Evolutionary conservation across 2,329 filamentous ascomycete genomes (phyloP).

Genomic region (Xylaria sp.): DNA sequence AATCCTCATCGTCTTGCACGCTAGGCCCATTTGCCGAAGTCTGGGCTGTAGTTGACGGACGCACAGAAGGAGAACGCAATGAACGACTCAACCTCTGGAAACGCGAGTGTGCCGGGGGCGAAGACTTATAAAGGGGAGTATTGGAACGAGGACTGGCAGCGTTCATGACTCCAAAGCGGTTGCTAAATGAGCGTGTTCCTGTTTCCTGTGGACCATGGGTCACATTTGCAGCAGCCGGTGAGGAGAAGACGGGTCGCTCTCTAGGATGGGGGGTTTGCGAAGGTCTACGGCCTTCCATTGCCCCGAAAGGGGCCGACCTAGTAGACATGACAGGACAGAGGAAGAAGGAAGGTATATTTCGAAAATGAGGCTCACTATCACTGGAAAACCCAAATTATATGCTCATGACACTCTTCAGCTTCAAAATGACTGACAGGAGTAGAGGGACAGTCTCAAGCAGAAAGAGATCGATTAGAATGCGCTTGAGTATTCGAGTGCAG

Average conservation of each 20-base stretch:
- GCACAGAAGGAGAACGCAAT: constrained; percentile 22
- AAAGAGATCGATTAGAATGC: background rate
- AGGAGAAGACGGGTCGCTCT: constrained; percentile 19
- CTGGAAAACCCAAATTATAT: background rate
- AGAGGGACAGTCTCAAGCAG: background rate
- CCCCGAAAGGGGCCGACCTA: constrained; percentile 13
- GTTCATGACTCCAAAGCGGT: constrained; percentile 12
- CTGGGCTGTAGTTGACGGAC: constrained; percentile 11
- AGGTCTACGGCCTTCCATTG: constrained; percentile 11
- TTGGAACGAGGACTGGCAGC: constrained; percentile 10
- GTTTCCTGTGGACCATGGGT: background rate
- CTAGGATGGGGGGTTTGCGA: constrained; percentile 16
- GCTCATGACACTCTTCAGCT: background rate
- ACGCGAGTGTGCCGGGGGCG: constrained; percentile 24
- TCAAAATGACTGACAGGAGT: background rate
- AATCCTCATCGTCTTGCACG: constrained; percentile 15
- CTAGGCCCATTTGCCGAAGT: constrained; percentile 15
- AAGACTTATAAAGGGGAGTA: constrained; percentile 21
- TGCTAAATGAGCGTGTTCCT: constrained; percentile 9
- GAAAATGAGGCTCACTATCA: background rate
- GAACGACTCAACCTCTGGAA: constrained; percentile 25
- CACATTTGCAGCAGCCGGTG: constrained; percentile 11
- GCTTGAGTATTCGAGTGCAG: background rate
- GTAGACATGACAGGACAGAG: constrained; percentile 3
- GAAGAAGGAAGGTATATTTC: constrained; percentile 2